Base-by-base conservation (phyloP, 805 yeast genomes). In the Saccharomycopsis vini region DNA sequence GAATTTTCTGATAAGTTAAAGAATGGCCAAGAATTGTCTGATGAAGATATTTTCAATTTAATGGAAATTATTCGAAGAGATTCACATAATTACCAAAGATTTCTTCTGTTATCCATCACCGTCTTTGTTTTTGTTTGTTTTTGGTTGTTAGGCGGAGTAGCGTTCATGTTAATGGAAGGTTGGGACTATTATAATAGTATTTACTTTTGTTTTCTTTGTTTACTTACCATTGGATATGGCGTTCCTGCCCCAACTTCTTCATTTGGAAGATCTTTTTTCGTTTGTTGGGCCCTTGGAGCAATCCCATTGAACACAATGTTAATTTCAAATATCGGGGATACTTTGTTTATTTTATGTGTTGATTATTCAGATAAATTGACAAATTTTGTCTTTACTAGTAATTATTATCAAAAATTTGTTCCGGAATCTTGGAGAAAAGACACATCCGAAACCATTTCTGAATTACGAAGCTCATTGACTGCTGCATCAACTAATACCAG, bases 281-380 rank as follows among this genome's bases (percentile, higher is more conserved):
- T 84, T 5, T 61, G 77, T 7, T 88, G 95, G 95, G 81, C 88
- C 0, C 57, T 88, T 18, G 65, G 77, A 5, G 95, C 95, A 0
- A 80, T 88, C 19, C 96, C 96, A 1, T 66, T 86, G 41, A 86
- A 87, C 94, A 83, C 95, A 2, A 79, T 81, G 15, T 67, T 86
- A 44, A 75, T 86, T 32, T 79, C 89, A 1, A 77, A 75, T 42
- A 64, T 81, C 38, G 85, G 90, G 50, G 94, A 84, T 56, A 64
- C 73, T 15, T 52, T 77, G 5, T 64, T 72, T 56, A 57, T 46
- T 28, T 2, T 18, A 47, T 13, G 62, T 59, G 2, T 52, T 51
- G 45, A 47, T 44, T 15, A 55, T 54, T 20, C 45, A 44, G 3
- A 44, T 46, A 28, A 42, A 36, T 26, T 40, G 33, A 23, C 34